Evolutionary conservation across 1,139 yeast species (phyloP).

Genomic region (Sugiyamaella novakii): DNA sequence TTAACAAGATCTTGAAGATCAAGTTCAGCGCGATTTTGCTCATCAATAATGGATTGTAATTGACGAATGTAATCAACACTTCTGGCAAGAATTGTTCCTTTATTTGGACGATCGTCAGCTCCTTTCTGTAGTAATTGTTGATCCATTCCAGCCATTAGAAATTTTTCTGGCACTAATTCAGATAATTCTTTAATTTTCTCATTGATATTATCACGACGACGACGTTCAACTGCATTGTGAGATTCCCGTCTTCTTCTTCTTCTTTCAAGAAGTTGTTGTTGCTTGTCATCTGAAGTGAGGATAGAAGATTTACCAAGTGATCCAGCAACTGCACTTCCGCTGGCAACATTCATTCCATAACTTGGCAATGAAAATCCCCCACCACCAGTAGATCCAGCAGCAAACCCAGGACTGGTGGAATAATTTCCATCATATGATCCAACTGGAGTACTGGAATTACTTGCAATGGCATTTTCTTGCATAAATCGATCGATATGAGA

Average conservation of each 20-base stretch:
- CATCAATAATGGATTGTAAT: conserved; percentile 73
- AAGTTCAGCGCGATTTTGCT: conserved; percentile 68
- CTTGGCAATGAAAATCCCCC: conserved; percentile 9
- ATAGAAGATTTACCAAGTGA: conserved; percentile 16
- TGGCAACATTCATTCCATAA: neutral
- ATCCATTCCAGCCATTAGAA: conserved; percentile 44
- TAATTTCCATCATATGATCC: conserved; percentile 31
- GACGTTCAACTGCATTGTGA: conserved; percentile 55
- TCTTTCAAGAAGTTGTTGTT: conserved; percentile 35
- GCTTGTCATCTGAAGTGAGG: conserved; percentile 28
- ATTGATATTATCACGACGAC: conserved; percentile 84
- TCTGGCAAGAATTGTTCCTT: conserved; percentile 84
- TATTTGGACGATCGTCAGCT: conserved; percentile 85
- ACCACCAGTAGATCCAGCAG: conserved; percentile 19
- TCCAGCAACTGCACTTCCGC: conserved; percentile 1
- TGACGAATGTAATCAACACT: conserved; percentile 80
- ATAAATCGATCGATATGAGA: conserved; percentile 25
- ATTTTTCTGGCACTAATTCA: conserved; percentile 64
- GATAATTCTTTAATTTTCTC: conserved; percentile 85
- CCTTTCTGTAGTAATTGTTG: conserved; percentile 43
- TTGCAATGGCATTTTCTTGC: conserved; percentile 24
- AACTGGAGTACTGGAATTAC: conserved; percentile 33
- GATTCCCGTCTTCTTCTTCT: conserved; percentile 50
- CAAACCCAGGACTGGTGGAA: conserved; percentile 21
- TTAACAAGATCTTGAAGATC: conserved; percentile 67